These are phyloP conservation scores for Glarea lozoyensis DNA, from an alignment of 495 filamentous ascomycete genomes.

Conservation along the genomic window DNA sequence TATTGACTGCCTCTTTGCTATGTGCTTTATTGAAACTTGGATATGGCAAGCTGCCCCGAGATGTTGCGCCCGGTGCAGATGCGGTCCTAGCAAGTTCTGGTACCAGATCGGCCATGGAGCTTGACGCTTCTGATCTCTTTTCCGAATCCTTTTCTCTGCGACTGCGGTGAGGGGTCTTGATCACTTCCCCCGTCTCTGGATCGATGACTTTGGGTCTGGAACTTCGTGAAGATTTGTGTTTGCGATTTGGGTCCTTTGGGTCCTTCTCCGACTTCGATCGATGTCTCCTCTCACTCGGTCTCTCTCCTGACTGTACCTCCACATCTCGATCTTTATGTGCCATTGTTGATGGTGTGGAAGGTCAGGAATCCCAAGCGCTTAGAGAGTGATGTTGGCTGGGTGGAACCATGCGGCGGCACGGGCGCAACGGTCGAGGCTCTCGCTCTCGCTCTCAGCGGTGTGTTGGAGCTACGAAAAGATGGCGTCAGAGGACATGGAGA, in stretches of 20 bases:
- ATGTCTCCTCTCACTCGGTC: conserved; percentile 19
- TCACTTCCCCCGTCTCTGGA: conserved; percentile 19
- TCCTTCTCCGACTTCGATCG: conserved; percentile 19
- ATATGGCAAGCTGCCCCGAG: conserved; percentile 61
- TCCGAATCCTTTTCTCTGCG: conserved; percentile 16
- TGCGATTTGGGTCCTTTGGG: conserved; percentile 14
- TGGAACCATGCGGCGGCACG: conserved; percentile 2
- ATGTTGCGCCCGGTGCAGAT: conserved; percentile 26
- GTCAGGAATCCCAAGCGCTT: conserved; percentile 14
- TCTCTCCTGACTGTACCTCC: conserved; percentile 10
- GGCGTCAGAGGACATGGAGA: not conserved
- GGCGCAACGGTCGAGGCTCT: conserved; percentile 1
- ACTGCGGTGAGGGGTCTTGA: conserved; percentile 15
- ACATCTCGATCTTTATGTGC: conserved; percentile 16
- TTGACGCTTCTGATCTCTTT: conserved; percentile 9
- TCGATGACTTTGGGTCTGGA: conserved; percentile 20
- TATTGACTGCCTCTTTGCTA: conserved; percentile 70
- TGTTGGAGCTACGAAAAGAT: not conserved
- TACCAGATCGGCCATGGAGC: conserved; percentile 31
- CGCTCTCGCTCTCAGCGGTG: too few relatives aligned
- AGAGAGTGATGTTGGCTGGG: conserved; percentile 3
- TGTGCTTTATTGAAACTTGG: conserved; percentile 82
- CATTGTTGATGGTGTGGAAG: conserved; percentile 10
- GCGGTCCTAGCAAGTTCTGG: conserved; percentile 37
- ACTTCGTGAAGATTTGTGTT: conserved; percentile 19